Evolutionary conservation across 345 rosid species (phyloP).

Genomic region (Geranium brycei): DNA sequence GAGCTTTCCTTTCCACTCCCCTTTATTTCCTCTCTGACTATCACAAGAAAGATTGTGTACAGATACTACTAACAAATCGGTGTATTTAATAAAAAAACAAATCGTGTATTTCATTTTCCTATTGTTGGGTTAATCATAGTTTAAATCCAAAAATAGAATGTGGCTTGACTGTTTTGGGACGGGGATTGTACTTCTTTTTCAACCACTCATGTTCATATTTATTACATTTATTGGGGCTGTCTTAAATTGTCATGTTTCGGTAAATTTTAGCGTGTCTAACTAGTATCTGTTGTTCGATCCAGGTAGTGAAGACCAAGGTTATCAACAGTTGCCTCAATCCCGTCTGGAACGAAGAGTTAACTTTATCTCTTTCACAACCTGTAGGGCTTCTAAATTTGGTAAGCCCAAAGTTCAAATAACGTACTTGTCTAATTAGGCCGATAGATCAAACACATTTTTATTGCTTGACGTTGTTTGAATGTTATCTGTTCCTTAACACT

Average conservation of each 20-base stretch:
- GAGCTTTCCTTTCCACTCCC: no score
- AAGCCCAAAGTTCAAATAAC: neutral
- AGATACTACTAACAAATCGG: no score
- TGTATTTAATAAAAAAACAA: no score
- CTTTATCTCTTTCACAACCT: constrained; percentile 61
- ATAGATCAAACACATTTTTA: neutral
- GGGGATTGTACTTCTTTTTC: no score
- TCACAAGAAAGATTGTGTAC: no score
- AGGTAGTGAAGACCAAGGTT: constrained; percentile 87
- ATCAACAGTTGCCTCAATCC: constrained; percentile 89
- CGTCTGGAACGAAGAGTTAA: constrained; percentile 87
- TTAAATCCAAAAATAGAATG: no score
- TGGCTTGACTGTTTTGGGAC: no score
- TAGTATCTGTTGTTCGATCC: constrained; percentile 8
- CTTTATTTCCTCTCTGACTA: no score
- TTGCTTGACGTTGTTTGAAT: neutral
- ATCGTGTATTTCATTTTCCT: no score
- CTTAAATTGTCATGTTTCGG: neutral
- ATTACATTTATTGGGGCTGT: neutral
- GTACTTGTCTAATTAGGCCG: neutral
- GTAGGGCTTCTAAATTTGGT: constrained; percentile 52
- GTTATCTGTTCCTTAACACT: neutral
- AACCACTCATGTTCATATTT: no score
- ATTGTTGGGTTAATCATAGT: no score
- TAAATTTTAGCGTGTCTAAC: neutral